A percentile compares a stretch with the other conserved stretches of the same genome.
Conservation (phyloP, 2,329 filamentous ascomycete genomes). For the Phialophora macrospora region DNA sequence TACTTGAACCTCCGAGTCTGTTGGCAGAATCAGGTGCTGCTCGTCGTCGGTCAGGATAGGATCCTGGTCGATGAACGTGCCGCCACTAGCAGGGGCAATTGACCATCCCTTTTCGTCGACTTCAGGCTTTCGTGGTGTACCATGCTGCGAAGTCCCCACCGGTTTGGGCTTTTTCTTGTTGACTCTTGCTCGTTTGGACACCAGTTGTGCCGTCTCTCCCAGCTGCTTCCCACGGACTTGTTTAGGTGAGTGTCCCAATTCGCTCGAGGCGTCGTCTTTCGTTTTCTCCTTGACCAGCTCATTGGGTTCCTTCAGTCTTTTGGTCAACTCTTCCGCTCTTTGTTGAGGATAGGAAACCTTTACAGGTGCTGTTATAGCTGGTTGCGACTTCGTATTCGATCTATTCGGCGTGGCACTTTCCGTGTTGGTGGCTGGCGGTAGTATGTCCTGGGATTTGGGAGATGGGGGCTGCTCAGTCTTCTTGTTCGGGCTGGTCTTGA, state of each 20-base stretch:
- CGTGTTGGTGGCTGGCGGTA: no score
- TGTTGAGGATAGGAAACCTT: neutral
- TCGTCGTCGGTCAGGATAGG: conserved; percentile 64
- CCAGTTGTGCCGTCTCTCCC: neutral
- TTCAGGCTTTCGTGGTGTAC: conserved; percentile 18
- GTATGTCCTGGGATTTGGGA: neutral
- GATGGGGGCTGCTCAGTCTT: neutral
- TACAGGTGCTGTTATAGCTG: neutral
- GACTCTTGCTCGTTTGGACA: neutral
- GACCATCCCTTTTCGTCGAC: conserved; percentile 47
- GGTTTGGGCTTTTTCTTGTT: conserved; percentile 30
- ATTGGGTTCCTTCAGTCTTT: neutral
- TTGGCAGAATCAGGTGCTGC: conserved; percentile 73
- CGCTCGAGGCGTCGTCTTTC: neutral
- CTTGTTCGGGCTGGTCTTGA: neutral
- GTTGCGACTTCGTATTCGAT: neutral
- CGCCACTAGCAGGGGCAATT: conserved; percentile 58
- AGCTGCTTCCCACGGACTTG: neutral
- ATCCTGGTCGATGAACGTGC: conserved; percentile 61
- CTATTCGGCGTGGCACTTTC: neutral
- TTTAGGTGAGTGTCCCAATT: neutral
- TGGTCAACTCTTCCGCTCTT: neutral
- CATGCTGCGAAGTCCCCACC: conserved; percentile 34
- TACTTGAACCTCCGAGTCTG: conserved; percentile 75
- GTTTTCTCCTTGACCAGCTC: neutral